Evolutionary conservation across 129 eudicot genomes (phyloP).

Genomic region (Artemisia annua): DNA sequence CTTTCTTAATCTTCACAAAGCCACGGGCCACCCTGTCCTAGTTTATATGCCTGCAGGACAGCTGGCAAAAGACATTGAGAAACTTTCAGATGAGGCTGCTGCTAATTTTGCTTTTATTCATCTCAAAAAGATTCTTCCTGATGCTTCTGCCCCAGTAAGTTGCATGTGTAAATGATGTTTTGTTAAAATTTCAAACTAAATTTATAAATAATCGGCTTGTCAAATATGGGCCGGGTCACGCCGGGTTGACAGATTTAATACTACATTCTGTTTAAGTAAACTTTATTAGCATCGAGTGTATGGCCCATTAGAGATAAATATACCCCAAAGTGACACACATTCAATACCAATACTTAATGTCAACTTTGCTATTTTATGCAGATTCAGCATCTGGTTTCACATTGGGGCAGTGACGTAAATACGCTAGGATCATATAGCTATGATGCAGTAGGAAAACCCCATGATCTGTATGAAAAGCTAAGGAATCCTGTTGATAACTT

Average conservation of each 20-base stretch:
- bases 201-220: background rate
- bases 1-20: conserved; percentile 96
- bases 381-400: conserved; percentile 94
- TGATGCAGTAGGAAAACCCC: conserved; percentile 92
- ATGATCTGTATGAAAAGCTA: conserved; percentile 87
- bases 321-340: background rate
- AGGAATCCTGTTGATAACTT: conserved; percentile 93
- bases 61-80: conserved; percentile 86
- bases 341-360: background rate
- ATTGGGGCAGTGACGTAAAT: conserved; percentile 86
- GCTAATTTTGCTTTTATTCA: conserved; percentile 87
- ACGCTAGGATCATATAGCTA: conserved; percentile 92
- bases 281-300: background rate
- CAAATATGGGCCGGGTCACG: background rate
- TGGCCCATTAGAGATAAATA: background rate
- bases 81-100: conserved; percentile 86
- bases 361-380: conserved; percentile 35
- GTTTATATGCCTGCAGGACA: conserved; percentile 99
- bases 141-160: conserved; percentile 83
- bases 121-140: conserved; percentile 84
- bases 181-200: background rate
- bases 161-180: background rate
- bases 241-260: background rate
- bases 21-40: conserved; percentile 88
- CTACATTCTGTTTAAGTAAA: background rate